Base-by-base conservation (phyloP, 257 asterid species). In the Rehmannia glutinosa region DNA sequence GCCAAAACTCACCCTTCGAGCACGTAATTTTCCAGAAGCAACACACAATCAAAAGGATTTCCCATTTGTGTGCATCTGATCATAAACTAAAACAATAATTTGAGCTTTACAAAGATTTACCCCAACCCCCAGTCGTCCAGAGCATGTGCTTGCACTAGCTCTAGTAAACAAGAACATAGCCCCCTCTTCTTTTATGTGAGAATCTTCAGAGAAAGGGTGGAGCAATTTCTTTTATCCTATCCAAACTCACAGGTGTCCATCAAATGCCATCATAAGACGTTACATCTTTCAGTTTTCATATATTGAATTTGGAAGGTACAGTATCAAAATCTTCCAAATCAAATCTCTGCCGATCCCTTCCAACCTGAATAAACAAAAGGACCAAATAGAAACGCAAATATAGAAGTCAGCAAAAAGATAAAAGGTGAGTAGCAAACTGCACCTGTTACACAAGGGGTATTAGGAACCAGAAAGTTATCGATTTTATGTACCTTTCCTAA, bases 281-380 rank as follows among this genome's bases (percentile, higher is more conserved):
- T 24, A 3, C 36, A 20, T 33, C 20, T 51, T 53, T 55, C 62
- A 4, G 51, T 45, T 28, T 69, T 92, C 91, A 93, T 43, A 90
- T 54, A 61, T 83, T 82, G 85, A 83, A 86, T 73, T 82, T 93
- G 1, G 89, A 69, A 8, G 99, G 99, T 56, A 90, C 96, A 0
- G 81, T 36, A 19, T 93, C 99, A 36, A 88, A 82, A 82, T 93
- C 99, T 43, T 93, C 99, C 51, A 86, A 88, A 66, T 93, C 97
- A 42, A 86, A 86, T 78, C 97, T 75, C 69, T 89, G 96, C 25
- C 95, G 87, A 77, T 93, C 99, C 81, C 87, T 87, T 49, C 99
- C 97, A 42, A 71, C 89, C 99, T 93, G 79, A 50, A 58, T 28
- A 42, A 13, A 30, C 43, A 15, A 45, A 16, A 45, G 16, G 16